Conservation (phyloP, 1,139 yeast genomes). For the Yamadazyma atlantica region DNA sequence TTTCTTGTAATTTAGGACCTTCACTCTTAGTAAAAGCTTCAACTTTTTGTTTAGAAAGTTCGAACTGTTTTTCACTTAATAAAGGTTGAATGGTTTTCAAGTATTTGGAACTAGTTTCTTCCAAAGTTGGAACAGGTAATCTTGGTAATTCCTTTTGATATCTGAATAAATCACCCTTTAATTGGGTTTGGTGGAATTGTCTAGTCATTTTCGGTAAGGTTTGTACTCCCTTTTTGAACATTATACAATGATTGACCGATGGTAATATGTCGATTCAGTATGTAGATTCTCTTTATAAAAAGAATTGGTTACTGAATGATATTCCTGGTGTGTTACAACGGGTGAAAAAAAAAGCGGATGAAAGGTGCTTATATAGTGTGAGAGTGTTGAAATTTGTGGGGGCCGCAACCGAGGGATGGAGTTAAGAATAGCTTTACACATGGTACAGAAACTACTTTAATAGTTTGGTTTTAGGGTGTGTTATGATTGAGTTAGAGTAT, state of each 20-base stretch:
- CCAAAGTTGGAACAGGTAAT: constrained; percentile 83
- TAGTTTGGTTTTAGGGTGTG: too few relatives aligned
- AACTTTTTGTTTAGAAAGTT: constrained; percentile 57
- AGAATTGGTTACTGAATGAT: too few relatives aligned
- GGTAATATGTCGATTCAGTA: not conserved
- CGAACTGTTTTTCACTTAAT: constrained; percentile 52
- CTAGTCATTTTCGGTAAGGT: constrained; percentile 14
- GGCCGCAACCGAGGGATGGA: constrained; percentile 2
- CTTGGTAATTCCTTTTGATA: constrained; percentile 76
- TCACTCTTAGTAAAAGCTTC: constrained; percentile 60
- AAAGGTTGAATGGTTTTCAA: constrained; percentile 73
- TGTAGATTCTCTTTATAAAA: too few relatives aligned
- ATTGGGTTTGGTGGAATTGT: constrained; percentile 33
- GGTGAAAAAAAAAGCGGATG: not conserved
- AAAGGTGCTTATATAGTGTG: not conserved
- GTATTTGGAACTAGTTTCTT: constrained; percentile 69
- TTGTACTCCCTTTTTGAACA: constrained; percentile 9
- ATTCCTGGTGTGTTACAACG: too few relatives aligned
- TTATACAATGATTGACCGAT: constrained; percentile 5
- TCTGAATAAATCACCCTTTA: constrained; percentile 69
- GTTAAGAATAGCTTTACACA: not conserved
- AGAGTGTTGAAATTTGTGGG: not conserved
- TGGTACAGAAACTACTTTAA: not conserved
- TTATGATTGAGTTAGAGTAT: too few relatives aligned
- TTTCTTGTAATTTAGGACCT: constrained; percentile 68